Conservation (phyloP, 1,284 basidiomycete genomes). For the Pseudozyma hubeiensis region DNA sequence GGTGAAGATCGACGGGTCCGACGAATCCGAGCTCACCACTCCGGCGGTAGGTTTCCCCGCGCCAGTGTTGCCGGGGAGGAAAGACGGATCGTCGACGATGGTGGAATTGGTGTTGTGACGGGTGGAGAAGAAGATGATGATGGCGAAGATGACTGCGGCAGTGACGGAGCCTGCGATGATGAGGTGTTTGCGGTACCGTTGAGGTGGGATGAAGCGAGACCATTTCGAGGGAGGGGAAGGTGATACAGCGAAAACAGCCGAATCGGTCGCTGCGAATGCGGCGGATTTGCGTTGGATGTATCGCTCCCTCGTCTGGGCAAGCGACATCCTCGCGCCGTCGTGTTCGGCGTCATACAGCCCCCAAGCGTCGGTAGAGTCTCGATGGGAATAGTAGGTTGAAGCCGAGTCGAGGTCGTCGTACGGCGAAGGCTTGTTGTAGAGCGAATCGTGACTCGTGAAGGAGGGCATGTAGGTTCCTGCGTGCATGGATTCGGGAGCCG, state of each 20-base stretch:
- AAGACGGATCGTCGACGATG: constrained; percentile 11
- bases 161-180: constrained; percentile 24
- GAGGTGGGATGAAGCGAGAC: constrained; percentile 19
- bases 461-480: constrained; percentile 22
- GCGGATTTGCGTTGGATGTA: constrained; percentile 52
- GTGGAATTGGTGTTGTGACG: constrained; percentile 33
- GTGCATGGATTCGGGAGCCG: constrained; percentile 10
- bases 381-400: constrained; percentile 20
- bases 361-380: constrained; percentile 36
- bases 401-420: constrained; percentile 20
- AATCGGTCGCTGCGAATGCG: constrained; percentile 14
- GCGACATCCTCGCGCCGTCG: constrained; percentile 14
- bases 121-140: constrained; percentile 46
- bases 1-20: constrained; percentile 76
- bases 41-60: constrained; percentile 17
- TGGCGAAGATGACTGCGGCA: constrained; percentile 31
- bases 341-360: constrained; percentile 26
- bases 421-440: constrained; percentile 15
- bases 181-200: constrained; percentile 30
- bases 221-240: constrained; percentile 8
- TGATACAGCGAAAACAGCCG: constrained; percentile 4
- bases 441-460: constrained; percentile 28
- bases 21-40: constrained; percentile 69
- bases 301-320: constrained; percentile 46
- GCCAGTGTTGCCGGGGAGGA: neutral